phyloP scores from a whole-genome alignment of 129 eudicot genomes.

The Escallonia herrerae region DNA sequence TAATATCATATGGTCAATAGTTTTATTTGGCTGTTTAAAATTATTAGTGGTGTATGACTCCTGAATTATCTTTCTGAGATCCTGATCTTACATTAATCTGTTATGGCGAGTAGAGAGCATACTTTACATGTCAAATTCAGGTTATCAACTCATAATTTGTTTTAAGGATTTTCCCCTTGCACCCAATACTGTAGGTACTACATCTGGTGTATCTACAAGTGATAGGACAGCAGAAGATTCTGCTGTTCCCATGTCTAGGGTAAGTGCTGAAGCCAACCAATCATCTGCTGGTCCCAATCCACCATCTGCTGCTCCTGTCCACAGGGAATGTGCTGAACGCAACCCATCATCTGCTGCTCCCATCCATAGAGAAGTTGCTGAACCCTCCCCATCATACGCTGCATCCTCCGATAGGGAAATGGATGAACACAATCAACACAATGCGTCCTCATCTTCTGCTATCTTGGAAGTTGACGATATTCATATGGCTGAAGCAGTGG shows the following conservation, averaged over 20 bases:
- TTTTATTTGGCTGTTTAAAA: neutral
- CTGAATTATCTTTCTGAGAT: neutral
- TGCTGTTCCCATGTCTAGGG: conserved; percentile 13
- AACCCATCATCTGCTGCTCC: neutral
- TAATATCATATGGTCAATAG: no score
- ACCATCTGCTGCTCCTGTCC: no score
- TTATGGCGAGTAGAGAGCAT: neutral
- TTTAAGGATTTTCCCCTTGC: conserved; percentile 2
- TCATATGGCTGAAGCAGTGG: conserved; percentile 21
- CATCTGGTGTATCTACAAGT: conserved; percentile 24
- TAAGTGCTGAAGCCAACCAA: conserved; percentile 21
- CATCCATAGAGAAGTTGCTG: neutral
- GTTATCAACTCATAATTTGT: neutral
- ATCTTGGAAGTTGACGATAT: conserved; percentile 16
- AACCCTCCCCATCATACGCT: conserved; percentile 3
- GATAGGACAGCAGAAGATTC: conserved; percentile 29
- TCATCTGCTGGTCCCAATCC: conserved; percentile 13
- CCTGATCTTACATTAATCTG: neutral
- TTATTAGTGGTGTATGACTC: neutral
- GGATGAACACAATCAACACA: conserved; percentile 1
- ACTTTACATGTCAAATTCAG: no score
- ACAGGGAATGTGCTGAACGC: no score
- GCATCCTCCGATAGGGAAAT: no score
- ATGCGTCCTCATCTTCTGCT: no score
- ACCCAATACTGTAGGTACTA: conserved; percentile 26